Base-by-base conservation (phyloP, 768 basidiomycete genomes). In the Podaxis sp. region DNA sequence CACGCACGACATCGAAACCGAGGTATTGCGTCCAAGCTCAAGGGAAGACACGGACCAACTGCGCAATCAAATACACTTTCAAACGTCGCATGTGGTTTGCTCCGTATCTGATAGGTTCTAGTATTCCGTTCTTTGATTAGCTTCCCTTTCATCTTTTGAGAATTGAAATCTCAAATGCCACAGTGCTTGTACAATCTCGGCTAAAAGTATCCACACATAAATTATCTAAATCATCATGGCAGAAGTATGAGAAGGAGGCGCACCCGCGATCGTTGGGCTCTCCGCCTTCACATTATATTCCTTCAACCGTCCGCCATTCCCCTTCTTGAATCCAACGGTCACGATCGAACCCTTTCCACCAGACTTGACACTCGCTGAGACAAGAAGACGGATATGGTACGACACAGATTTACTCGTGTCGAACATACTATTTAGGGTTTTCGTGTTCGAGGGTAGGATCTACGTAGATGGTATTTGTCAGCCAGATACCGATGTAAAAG, bases 321-420 rank as follows among this genome's bases (percentile, higher is more conserved):
- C 59, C 19, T 40, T 42, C 52, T 52, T 52, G 39, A 61, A 61
- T 4, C 28, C 24, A 4, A 61, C 6, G 15, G 28, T 40, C 28
- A 54, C 52, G 26, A 46, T 53, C 11, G 59, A 42, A 33, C 52
- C 39, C 22, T 12, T 39, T 2, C 57, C 40, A 4, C 42, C 39
- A 15, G 52, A 52, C 44, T 33, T 53, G 51, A 54, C 52, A 12
- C n/a, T 53, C 2, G 52, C 59, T 9, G 59, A 44, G 28, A 17
- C 52, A 2, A 61, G 28, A 8, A 61, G 52, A 2, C 59, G 52
- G 15, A 61, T 39, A 39, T 61, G 59, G 26, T 61, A 61, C 0
- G 59, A 61, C 19, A 61, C 52, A 0, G 59, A 61, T 54, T 61
- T 61, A 28, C 59, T 39, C 26, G 52, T 61, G 52, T 61, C 59